phyloP scores from a whole-genome alignment of 1,284 basidiomycete species.

The Boletus albobrunnescens region DNA sequence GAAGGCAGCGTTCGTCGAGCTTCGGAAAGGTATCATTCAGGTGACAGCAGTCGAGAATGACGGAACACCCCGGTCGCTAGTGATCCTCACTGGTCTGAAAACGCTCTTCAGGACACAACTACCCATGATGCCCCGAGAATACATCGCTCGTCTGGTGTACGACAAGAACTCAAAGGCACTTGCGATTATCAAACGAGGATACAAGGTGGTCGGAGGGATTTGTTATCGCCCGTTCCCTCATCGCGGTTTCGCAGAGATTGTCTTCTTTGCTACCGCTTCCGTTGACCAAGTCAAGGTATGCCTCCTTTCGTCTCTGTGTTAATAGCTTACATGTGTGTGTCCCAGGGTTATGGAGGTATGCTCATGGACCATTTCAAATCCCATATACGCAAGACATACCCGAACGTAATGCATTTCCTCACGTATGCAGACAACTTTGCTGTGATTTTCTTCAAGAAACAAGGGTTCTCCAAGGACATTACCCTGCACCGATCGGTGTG shows the following conservation, averaged over 20 bases:
- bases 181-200: constrained; percentile 93
- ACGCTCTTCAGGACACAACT: constrained; percentile 97
- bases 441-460: constrained; percentile 98
- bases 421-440: constrained; percentile 99
- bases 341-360: constrained; percentile 93
- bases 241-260: constrained; percentile 95
- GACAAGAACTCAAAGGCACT: constrained; percentile 89
- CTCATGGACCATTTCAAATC: constrained; percentile 99
- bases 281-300: constrained; percentile 94
- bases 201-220: constrained; percentile 97
- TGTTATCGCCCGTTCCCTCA: constrained; percentile 96
- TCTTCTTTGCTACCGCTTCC: constrained; percentile 97
- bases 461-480: constrained; percentile 98
- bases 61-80: constrained; percentile 66
- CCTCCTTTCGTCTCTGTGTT: neutral
- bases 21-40: constrained; percentile 80
- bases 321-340: neutral
- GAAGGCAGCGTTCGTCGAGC: constrained; percentile 80
- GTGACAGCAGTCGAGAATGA: constrained; percentile 88
- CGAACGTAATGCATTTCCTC: constrained; percentile 89
- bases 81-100: constrained; percentile 92
- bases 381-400: constrained; percentile 78
- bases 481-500: constrained; percentile 85
- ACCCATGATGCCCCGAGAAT: constrained; percentile 99
- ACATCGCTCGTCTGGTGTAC: constrained; percentile 94